Conservation (phyloP, 1,139 yeast genomes). For the Petasospora fabianii region DNA sequence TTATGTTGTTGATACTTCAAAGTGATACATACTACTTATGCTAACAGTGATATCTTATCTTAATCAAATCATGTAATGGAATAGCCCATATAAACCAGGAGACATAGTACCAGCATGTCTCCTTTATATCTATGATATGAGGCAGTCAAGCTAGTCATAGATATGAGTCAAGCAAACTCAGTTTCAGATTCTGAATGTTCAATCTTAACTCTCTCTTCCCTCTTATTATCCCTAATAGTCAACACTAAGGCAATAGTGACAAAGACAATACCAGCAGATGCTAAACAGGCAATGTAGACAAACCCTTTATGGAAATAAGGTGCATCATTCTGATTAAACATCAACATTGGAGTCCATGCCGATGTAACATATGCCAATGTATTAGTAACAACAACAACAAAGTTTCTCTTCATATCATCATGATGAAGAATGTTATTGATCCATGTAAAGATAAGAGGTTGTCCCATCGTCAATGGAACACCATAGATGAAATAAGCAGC, state of each 20-base stretch:
- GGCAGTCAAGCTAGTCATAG: too few relatives aligned
- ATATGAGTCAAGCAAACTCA: too few relatives aligned
- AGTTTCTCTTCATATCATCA: conserved; percentile 27
- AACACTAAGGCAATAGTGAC: conserved; percentile 18
- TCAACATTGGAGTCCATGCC: conserved; percentile 37
- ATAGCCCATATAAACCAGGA: too few relatives aligned
- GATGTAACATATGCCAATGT: conserved; percentile 24
- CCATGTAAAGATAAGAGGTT: conserved; percentile 53
- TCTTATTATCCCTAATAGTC: background rate
- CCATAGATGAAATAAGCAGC: conserved; percentile 18
- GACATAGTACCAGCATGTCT: too few relatives aligned
- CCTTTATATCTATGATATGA: too few relatives aligned
- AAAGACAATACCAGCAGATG: conserved; percentile 14
- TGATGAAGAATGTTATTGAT: conserved; percentile 42
- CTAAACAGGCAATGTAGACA: conserved; percentile 44
- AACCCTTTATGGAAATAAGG: conserved; percentile 49
- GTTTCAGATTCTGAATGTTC: too few relatives aligned
- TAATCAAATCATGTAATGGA: background rate
- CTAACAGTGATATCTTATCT: background rate
- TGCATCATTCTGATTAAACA: conserved; percentile 47
- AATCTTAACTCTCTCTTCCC: background rate
- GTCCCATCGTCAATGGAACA: conserved; percentile 36
- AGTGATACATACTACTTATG: conserved; percentile 1
- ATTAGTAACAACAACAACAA: conserved; percentile 24
- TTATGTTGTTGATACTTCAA: conserved; percentile 15